Base-by-base conservation (phyloP, 495 filamentous ascomycete species). In the Extremus antarcticus region DNA sequence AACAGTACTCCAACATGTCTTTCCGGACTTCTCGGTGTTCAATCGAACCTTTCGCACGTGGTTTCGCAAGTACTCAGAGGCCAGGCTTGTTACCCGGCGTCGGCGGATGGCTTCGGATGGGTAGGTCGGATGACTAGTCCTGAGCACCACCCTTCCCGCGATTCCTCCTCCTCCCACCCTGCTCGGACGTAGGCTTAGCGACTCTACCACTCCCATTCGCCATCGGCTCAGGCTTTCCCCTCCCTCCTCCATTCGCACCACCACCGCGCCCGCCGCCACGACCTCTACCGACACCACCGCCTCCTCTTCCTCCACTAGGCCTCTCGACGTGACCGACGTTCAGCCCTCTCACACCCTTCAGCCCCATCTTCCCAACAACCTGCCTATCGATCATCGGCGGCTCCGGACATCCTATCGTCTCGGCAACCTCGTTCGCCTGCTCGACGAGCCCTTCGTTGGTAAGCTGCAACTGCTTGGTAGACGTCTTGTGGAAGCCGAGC, bases 401-500 rank as follows among this genome's bases (percentile, higher is more conserved):
- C 61, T 76, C 75, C 7, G 73, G 60, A 19, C 70, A 70, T 4
- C 70, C 70, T 43, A 79, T 66, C 2, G 70, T 73, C 0, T 67
- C 48, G 11, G 75, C 73, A 54, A 70, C 74, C 20, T 66, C 62
- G 52, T 79, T 79, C 0, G 69, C 76, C 53, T 74, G 57, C 25
- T 47, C 43, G 0, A 79, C 74, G 3, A 79, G 59, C 16, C 65
- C 55, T 16, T 25, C 56, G 4, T 54, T 58, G 61, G 73, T 66
- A 62, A 75, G 68, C 10, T 59, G 43, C 19, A 78, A 45, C 19
- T 67, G 65, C 59, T 76, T 76, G n/a, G 64, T 16, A 56, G 68
- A 67, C n/a, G 59, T 67, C 58, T 79, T 79, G 65, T 78, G 73
- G 62, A 68, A 79, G n/a, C 76, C 76, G 25, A 82, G 68, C 60